Base-by-base conservation (phyloP, 2,329 filamentous ascomycete genomes). In the Talaromyces islandicus region DNA sequence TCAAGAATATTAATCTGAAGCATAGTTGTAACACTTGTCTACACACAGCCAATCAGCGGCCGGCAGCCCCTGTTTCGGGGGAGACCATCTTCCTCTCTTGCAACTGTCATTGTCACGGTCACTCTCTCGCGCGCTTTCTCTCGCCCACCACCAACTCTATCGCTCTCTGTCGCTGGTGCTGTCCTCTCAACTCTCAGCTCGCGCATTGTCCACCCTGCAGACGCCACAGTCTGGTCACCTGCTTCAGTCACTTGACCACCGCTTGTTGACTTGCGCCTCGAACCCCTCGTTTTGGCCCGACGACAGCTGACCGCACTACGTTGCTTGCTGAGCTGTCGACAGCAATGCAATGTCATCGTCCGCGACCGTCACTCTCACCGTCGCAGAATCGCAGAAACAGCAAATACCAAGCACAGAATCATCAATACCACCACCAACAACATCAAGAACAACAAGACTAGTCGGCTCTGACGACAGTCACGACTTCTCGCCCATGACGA, bases 281-380 rank as follows among this genome's bases (percentile, higher is more conserved):
- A 25, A 50, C 48, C 48, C 48, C 48, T 52, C 48, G 48, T 52
- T 52, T 52, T 27, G 48, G 48, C 48, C 48, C 48, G 53, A 55
- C 53, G 17, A 55, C n/a, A 38, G 29, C 27, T 52, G 19, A 52
- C 14, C 25, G 14, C 48, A 25, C 35, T 14, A 38, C 35, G 35
- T 38, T 38, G 35, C 14, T 27, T n/a, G 35, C 35, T 38, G 35
- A 38, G 35, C 35, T 38, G 35, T 38, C 5, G 21, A 41, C 53
- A 55, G 53, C 53, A 55, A 55, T 52, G 48, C 48, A 29, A 52
- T 52, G 48, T 52, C 48, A 17, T 25, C 71, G 55, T 63, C 69
- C 24, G 70, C 72, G 65, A 69, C 67, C 32, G 63, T 65, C 60
- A 63, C 69, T 38, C 66, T 59, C 32, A 64, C 63, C 52, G 61